phyloP scores from a whole-genome alignment of 1,284 basidiomycete species.

The Cutaneotrichosporon cutaneum region DNA sequence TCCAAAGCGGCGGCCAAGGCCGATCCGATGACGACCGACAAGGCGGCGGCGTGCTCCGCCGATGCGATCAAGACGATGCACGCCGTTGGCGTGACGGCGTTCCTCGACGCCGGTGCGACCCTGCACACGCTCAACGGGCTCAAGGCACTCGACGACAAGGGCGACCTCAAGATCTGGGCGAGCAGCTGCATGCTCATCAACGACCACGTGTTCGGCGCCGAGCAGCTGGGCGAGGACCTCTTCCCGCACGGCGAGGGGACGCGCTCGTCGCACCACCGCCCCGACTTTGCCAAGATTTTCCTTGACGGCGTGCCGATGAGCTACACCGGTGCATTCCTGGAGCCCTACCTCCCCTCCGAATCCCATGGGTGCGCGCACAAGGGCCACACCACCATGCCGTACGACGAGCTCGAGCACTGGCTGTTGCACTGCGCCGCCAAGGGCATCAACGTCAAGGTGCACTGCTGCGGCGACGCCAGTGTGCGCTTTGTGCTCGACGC shows the following conservation, averaged over 20 bases:
- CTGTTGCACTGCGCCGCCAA: conserved; percentile 8
- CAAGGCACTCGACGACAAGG: conserved; percentile 11
- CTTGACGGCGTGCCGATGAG: conserved; percentile 13
- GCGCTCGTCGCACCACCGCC: not conserved
- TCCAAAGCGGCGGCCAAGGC: not conserved
- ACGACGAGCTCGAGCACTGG: conserved; percentile 12
- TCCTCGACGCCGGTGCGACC: conserved; percentile 8
- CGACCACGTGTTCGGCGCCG: conserved; percentile 11
- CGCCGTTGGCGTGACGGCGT: conserved; percentile 7
- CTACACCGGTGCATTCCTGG: conserved; percentile 11
- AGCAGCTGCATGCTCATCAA: conserved; percentile 14
- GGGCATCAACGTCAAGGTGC: conserved; percentile 14
- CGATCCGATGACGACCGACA: not conserved
- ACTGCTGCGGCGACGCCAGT: conserved; percentile 10
- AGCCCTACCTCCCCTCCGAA: conserved; percentile 1
- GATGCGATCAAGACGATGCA: conserved; percentile 7
- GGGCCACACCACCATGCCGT: conserved; percentile 14
- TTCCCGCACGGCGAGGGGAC: conserved; percentile 3
- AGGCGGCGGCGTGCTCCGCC: not conserved
- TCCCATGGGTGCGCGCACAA: not conserved
- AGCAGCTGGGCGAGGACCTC: conserved; percentile 1
- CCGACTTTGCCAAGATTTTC: conserved; percentile 17
- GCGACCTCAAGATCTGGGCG: conserved; percentile 9
- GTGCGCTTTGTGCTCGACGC: conserved; percentile 15
- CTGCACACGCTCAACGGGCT: conserved; percentile 5